Conservation (phyloP, 768 basidiomycete species). For the Podaxis rugospora region DNA sequence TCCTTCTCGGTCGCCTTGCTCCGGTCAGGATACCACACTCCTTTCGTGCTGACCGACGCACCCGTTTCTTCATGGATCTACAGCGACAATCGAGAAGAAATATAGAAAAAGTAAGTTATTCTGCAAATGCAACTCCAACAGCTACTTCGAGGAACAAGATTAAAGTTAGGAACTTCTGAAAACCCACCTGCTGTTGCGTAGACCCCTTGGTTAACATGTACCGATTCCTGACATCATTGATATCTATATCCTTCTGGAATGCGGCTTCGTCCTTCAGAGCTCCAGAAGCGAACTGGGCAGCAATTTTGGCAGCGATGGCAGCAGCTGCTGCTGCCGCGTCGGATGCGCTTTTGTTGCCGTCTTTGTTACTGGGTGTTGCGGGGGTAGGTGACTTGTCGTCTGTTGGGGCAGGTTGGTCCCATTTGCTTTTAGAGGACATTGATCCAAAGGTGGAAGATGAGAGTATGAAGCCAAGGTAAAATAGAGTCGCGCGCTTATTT, state of each 20-base stretch:
- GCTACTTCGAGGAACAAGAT: neutral
- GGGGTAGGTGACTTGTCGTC: conserved; percentile 23
- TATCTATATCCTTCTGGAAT: conserved; percentile 84
- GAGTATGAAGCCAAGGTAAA: too few relatives aligned
- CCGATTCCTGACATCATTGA: conserved; percentile 87
- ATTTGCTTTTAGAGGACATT: conserved; percentile 36
- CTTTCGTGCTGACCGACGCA: conserved; percentile 85
- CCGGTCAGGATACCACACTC: conserved; percentile 89
- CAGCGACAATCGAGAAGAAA: neutral
- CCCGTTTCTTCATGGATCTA: conserved; percentile 88
- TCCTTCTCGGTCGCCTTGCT: conserved; percentile 82
- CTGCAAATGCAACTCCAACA: too few relatives aligned
- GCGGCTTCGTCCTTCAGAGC: conserved; percentile 61
- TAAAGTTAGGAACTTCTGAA: conserved; percentile 61
- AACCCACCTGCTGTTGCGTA: conserved; percentile 81
- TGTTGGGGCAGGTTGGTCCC: conserved; percentile 43
- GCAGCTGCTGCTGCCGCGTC: conserved; percentile 59
- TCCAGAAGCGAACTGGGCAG: conserved; percentile 62
- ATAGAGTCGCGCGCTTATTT: too few relatives aligned
- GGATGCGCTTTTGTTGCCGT: conserved; percentile 40
- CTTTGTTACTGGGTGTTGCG: conserved; percentile 14
- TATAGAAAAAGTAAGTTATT: neutral
- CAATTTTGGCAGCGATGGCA: conserved; percentile 87
- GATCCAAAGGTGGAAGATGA: conserved; percentile 5
- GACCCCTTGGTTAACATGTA: conserved; percentile 87